A percentile compares a stretch with the other conserved stretches of the same genome.
Conservation (phyloP, 2,329 filamentous ascomycete species). For the Xylariaceae sp. region DNA sequence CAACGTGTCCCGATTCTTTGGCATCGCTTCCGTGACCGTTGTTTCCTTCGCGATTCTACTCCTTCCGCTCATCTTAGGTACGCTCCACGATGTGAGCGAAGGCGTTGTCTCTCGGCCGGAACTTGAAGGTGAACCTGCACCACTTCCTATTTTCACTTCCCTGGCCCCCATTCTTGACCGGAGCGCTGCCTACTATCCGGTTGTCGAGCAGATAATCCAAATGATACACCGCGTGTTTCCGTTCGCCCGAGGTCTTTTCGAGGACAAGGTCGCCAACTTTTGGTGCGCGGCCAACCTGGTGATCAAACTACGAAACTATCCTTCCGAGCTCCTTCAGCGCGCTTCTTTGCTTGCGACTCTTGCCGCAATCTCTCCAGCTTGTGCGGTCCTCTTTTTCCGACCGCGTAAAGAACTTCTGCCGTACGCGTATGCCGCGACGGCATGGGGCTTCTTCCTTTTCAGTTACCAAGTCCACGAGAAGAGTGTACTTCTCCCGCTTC, state of each 20-base stretch:
- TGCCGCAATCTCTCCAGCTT: conserved; percentile 70
- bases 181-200: conserved; percentile 65
- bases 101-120: conserved; percentile 55
- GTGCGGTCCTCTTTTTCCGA: conserved; percentile 69
- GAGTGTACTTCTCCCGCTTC: conserved; percentile 83
- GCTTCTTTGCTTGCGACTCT: conserved; percentile 71
- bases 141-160: conserved; percentile 57
- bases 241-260: conserved; percentile 90
- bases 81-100: conserved; percentile 61
- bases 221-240: conserved; percentile 91
- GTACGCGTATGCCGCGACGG: conserved; percentile 72
- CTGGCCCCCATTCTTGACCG: conserved; percentile 56
- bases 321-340: conserved; percentile 65
- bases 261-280: conserved; percentile 98
- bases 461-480: conserved; percentile 99
- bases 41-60: conserved; percentile 70
- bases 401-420: conserved; percentile 74
- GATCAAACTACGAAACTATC: conserved; percentile 76
- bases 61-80: conserved; percentile 67
- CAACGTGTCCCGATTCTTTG: conserved; percentile 62
- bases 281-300: conserved; percentile 92
- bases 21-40: conserved; percentile 68
- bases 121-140: conserved; percentile 52
- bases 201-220: conserved; percentile 74
- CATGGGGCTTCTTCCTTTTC: conserved; percentile 97